Conservation (phyloP, 2,329 filamentous ascomycete genomes). For the Aspergillus carbonarius region DNA sequence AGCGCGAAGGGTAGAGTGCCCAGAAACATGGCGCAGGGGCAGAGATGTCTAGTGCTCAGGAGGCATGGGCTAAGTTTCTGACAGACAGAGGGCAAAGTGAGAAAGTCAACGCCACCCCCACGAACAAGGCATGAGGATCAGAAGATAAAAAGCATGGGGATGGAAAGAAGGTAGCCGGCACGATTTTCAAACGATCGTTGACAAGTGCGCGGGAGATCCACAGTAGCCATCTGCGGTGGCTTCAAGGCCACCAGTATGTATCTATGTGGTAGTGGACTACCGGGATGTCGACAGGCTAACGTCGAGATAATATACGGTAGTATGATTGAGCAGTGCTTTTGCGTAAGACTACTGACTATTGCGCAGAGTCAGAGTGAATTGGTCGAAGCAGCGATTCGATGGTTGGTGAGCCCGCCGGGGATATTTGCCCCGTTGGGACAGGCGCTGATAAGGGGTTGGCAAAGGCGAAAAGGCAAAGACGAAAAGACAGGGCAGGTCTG, state of each 20-base stretch:
- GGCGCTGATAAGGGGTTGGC: background rate
- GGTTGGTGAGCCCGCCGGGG: background rate
- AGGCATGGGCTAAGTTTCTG: background rate
- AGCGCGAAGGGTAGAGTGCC: constrained; percentile 2
- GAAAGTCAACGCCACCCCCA: background rate
- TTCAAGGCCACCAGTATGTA: background rate
- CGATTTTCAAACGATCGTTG: background rate
- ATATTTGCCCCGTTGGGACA: background rate
- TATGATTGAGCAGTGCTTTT: background rate
- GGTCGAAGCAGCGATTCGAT: background rate
- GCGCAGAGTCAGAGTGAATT: background rate
- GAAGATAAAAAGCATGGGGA: background rate
- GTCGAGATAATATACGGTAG: background rate
- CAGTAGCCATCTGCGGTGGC: background rate
- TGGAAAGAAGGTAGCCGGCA: background rate
- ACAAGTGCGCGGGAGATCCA: background rate
- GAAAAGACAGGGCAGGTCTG: background rate
- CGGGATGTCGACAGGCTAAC: background rate
- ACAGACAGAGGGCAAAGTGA: background rate
- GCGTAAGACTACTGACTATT: background rate
- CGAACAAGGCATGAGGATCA: background rate
- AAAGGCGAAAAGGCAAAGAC: background rate
- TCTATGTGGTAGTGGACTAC: background rate
- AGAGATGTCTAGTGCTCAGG: background rate
- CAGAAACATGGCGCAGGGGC: constrained; percentile 2